Base-by-base conservation (phyloP, 139 green algal genomes). In the Marvania coccoides region DNA sequence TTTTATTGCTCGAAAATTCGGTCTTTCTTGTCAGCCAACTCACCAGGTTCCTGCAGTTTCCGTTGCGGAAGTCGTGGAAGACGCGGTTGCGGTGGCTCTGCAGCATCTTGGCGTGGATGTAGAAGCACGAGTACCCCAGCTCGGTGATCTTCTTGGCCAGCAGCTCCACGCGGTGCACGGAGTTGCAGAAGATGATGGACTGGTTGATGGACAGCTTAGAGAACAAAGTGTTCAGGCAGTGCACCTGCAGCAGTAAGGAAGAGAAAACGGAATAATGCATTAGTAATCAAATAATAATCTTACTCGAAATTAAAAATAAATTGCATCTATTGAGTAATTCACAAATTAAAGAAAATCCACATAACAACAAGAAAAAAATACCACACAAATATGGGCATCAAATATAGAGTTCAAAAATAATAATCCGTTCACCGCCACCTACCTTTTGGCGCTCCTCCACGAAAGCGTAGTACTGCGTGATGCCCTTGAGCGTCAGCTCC, bases 171-270 rank as follows among this genome's bases (percentile, higher is more conserved):
- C 87, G 85, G 75, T 98, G 97, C 30, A 98, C 95, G 19, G 83
- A 95, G 88, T 99, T 99, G 88, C 95, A 99, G 79, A 99, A 99
- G 71, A 99, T 99, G 81, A 99, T 99, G 64, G 87, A 96, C 66
- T 80, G 73, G 39, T 80, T 80, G 68, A 80, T 80, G 33, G 62
- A 71, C 15, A 93, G 81, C 85, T 95, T 95, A 48, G 83, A 90
- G 79, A 98, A 98, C 14, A 98, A 84, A 0, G 92, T 98, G 85
- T 98, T 88, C 15, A 88, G 67, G 73, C 82, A 88, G 75, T 95
- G 88, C 48, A 96, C 85, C n/a, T n/a, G n/a, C n/a, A n/a, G n/a
- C n/a, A n/a, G n/a, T n/a, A n/a, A n/a, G n/a, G n/a, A n/a, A 69
- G 87, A 31, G 30, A 61, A 23, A 48, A 48, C 40, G n/a, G n/a